Evolutionary conservation across 2,329 filamentous ascomycete genomes (phyloP).

Genomic region (Mollisiaceae sp.): DNA sequence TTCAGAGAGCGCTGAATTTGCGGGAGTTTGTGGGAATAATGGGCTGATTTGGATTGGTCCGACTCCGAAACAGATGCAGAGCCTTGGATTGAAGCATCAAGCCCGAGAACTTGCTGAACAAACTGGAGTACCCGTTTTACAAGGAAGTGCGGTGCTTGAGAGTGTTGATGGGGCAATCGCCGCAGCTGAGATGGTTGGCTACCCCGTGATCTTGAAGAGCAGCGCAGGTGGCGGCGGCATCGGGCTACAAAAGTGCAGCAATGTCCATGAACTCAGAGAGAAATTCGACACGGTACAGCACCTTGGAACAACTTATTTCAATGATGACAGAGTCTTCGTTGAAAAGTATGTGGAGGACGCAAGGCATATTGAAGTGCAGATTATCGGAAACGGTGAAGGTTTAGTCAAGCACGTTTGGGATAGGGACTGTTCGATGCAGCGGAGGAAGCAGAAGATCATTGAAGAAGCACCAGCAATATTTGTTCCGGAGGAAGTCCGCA

Average conservation of each 20-base stretch:
- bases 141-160: conserved; percentile 12
- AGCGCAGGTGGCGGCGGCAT: conserved; percentile 67
- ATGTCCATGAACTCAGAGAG: conserved; percentile 49
- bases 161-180: conserved; percentile 7
- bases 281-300: conserved; percentile 48
- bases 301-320: conserved; percentile 16
- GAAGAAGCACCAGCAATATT: conserved; percentile 49
- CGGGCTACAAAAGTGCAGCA: conserved; percentile 50
- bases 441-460: conserved; percentile 56
- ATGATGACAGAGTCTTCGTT: conserved; percentile 43
- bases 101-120: conserved; percentile 15
- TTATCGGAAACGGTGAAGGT: conserved; percentile 51
- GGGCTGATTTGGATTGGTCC: conserved; percentile 15
- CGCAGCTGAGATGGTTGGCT: conserved; percentile 42
- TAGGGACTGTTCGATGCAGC: conserved; percentile 55
- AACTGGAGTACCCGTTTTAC: conserved; percentile 9
- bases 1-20: conserved; percentile 67
- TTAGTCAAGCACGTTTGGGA: conserved; percentile 47
- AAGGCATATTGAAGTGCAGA: conserved; percentile 55
- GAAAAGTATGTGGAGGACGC: conserved; percentile 50
- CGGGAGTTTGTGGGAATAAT: conserved; percentile 51
- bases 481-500: background rate
- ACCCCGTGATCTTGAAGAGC: conserved; percentile 59
- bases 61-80: conserved; percentile 15
- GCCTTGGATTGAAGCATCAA: conserved; percentile 16